Conservation (phyloP, 176 grass and related monocot genomes). For the Carex kokanica region DNA sequence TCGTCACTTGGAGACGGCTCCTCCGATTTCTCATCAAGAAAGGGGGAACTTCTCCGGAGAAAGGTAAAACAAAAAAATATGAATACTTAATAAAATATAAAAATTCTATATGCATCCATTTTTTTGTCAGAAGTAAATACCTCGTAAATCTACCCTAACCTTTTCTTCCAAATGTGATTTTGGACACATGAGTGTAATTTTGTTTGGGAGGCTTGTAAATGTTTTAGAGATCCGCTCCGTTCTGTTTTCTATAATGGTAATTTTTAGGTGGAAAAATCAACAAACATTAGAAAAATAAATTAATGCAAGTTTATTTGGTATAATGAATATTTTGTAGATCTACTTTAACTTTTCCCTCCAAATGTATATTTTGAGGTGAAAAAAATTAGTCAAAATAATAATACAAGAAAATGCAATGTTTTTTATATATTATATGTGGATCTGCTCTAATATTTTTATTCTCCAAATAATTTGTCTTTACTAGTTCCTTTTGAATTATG, state of each 20-base stretch:
- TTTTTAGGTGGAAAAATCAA: background rate
- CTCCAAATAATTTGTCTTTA: background rate
- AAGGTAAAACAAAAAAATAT: background rate
- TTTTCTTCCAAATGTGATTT: background rate
- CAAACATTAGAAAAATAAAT: background rate
- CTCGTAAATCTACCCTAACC: background rate
- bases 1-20: background rate
- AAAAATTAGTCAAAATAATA: background rate
- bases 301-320: background rate
- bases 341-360: background rate
- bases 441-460: background rate
- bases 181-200: background rate
- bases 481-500: background rate
- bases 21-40: background rate
- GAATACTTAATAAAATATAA: background rate
- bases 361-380: background rate
- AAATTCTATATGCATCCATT: background rate
- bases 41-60: background rate
- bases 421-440: background rate
- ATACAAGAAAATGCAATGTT: background rate
- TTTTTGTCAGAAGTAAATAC: background rate
- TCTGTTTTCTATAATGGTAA: background rate
- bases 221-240: background rate
- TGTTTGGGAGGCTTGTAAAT: background rate
- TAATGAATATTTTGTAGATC: background rate